phyloP scores from a whole-genome alignment of 1,284 basidiomycete species.

The Naganishia sp. region DNA sequence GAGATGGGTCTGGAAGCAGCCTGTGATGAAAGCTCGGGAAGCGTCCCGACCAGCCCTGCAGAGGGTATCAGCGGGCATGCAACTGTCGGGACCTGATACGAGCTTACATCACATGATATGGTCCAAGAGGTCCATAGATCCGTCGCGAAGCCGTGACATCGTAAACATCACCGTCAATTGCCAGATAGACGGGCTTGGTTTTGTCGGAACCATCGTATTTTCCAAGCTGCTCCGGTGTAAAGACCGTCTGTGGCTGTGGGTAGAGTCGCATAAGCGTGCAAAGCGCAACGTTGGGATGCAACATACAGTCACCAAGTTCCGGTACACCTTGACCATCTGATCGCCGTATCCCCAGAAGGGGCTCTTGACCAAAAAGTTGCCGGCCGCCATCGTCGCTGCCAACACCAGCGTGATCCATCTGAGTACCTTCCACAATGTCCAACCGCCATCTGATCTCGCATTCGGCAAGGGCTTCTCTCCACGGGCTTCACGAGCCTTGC shows the following conservation, averaged over 20 bases:
- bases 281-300: conserved; percentile 31
- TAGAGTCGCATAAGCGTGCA: conserved; percentile 53
- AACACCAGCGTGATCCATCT: conserved; percentile 39
- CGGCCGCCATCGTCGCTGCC: conserved; percentile 59
- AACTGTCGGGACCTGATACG: conserved; percentile 31
- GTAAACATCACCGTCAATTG: conserved; percentile 88
- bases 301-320: conserved; percentile 15
- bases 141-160: conserved; percentile 76
- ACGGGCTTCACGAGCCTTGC: conserved; percentile 2
- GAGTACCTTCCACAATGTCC: conserved; percentile 37
- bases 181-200: conserved; percentile 78
- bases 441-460: conserved; percentile 23
- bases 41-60: conserved; percentile 81
- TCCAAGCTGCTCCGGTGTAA: conserved; percentile 58
- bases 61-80: neutral
- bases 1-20: conserved; percentile 82
- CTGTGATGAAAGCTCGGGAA: conserved; percentile 84
- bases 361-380: conserved; percentile 77
- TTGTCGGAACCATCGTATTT: conserved; percentile 72
- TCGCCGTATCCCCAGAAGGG: conserved; percentile 73
- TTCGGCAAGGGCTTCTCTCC: conserved; percentile 22
- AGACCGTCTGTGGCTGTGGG: conserved; percentile 20
- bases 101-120: conserved; percentile 77
- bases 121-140: conserved; percentile 87
- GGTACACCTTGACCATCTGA: conserved; percentile 27